Base-by-base conservation (phyloP, 768 basidiomycete genomes). In the Tricholoma furcatifolium region DNA sequence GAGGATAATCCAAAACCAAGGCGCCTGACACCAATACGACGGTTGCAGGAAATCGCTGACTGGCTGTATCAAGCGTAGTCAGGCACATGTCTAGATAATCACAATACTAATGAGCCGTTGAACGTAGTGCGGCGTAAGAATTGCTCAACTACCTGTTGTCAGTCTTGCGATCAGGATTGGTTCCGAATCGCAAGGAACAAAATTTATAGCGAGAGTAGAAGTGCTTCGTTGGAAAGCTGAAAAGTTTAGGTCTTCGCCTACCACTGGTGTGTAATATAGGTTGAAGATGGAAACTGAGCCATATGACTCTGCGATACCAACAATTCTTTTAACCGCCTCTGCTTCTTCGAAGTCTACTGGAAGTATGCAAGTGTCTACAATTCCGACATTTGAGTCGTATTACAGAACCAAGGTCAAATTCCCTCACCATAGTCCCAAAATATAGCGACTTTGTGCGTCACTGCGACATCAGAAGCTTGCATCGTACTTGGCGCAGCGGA, bases 271-370 rank as follows among this genome's bases (percentile, higher is more conserved):
- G 9, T 31, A 21, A 20, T 71, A 71, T 12, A 69, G 65, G 49
- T 66, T 71, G 51, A 74, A 66, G 23, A 60, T 50, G 38, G 62
- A 66, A 23, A 72, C 61, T 20, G 56, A 64, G 14, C 69, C 72
- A 51, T 62, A 67, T 15, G 52, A 55, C 24, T 61, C 62, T 21
- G 66, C 63, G 3, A 68, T 44, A 8, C 42, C 43, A 10, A 65
- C 62, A 27, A 73, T 67, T 20, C 59, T 63, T 34, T 67, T 60
- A 12, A 65, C 67, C 15, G 66, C 48, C 17, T 64, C 57, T 49
- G 62, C 67, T 11, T 67, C 69, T 27, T 64, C 65, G 20, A 48
- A 43, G 55, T 59, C 61, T 35, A 55, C 48, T 14, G 68, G 66
- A 2, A 64, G 57, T 9, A 66, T 64, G 51, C 67, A 72, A 44